Base-by-base conservation (phyloP, 257 asterid species). In the Leonotis leonurus region DNA sequence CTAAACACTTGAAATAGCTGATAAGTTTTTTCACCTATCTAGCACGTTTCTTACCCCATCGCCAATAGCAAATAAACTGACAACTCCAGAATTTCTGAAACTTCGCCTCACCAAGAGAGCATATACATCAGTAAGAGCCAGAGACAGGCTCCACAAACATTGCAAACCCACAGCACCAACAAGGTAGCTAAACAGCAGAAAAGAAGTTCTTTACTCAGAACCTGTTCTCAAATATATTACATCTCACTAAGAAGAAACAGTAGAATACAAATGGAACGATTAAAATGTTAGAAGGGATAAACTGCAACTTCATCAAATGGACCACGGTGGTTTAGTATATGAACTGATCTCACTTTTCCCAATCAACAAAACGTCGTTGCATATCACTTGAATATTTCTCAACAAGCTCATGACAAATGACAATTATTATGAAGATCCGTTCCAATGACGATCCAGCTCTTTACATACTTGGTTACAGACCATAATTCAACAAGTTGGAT, bases 101-200 rank as follows among this genome's bases (percentile, higher is more conserved):
- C 89, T 82, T 59, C 95, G 83, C 60, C 75, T 79, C 79, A 90
- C 96, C 67, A 74, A 59, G 64, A 90, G 79, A 41, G 94, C 90
- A 70, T 90, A 85, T 22, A 66, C 30, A 56, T 87, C 96, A n/a
- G 77, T 76, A 65, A 87, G 65, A 41, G 95, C 93, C 66, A 90
- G 83, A 51, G 75, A 61, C 39, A 87, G 79, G 78, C 97, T 90
- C 97, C 97, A 90, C 63, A 90, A 32, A 70, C 84, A 64, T 81
- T 90, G 97, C 80, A 90, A 77, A 55, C 89, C 81, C 60, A 83
- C 93, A 60, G 93, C 96, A 70, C 88, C 94, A 56, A 90, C 96
- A 37, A 90, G 96, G 73, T 85, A 85, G 70, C 96, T 90, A 63
- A 71, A 45, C 36, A 52, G 73, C 64, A 70, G 48, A 73, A 55